phyloP scores from a whole-genome alignment of 2,329 filamentous ascomycete species.

The Ceratocystis destructans region DNA sequence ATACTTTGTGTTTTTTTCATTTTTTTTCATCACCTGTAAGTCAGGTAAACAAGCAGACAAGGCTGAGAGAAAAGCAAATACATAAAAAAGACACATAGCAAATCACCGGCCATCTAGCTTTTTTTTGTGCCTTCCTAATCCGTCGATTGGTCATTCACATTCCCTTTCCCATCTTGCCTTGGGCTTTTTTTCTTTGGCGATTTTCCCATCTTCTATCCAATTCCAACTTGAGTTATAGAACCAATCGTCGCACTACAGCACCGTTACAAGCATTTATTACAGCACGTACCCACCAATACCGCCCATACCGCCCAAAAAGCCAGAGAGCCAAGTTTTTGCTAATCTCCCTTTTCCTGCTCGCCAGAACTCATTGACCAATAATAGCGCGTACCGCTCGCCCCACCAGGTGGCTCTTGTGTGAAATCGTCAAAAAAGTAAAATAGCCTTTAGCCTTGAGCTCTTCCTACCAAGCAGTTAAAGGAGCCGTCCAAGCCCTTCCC shows the following conservation, averaged over 20 bases:
- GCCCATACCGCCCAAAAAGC: background rate
- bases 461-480: background rate
- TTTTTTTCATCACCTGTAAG: background rate
- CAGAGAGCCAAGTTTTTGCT: background rate
- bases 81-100: background rate
- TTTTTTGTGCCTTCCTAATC: background rate
- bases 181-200: background rate
- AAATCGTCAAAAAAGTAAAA: slow-evolving; percentile 10
- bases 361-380: slow-evolving; percentile 2
- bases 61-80: background rate
- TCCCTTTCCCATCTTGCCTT: background rate
- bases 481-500: background rate
- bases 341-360: slow-evolving; percentile 6
- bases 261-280: background rate
- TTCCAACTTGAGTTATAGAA: background rate
- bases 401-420: slow-evolving; percentile 1
- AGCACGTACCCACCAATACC: background rate
- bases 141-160: background rate
- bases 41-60: background rate
- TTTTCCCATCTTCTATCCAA: background rate
- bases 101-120: background rate
- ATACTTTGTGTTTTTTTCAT: background rate
- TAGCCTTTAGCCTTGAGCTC: slow-evolving; percentile 6
- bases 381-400: background rate
- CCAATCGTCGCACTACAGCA: background rate